Base-by-base conservation (phyloP, 179 eudicot species). In the Sideroxylon spinosum region DNA sequence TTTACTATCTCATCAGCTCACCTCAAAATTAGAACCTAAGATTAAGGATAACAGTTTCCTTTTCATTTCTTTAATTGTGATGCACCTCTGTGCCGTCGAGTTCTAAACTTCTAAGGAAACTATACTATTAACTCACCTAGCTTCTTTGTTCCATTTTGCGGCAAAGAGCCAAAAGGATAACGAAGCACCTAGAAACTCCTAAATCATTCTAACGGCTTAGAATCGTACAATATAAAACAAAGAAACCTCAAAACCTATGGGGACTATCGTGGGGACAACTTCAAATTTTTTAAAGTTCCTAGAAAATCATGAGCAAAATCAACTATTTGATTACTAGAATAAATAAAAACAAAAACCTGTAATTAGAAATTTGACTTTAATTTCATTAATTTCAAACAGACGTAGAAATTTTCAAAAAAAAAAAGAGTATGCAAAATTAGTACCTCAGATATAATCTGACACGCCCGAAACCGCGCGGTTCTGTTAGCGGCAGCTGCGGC, bases 391-490 rank as follows among this genome's bases (percentile, higher is more conserved):
- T 55, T 55, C 60, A 37, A 37, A 37, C 44, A 37, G 44, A 37
- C 5, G 5, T 37, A 37, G 5, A 37, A 3, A 32, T 1, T 3
- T 3, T 3, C 1, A 32, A 37, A 37, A 37, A 37, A 37, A 37
- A 1, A 37, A 6, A 19, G 2, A 6, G 44, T 26, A n/a, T 0
- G 2, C 4, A 37, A 32, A 49, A 19, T 19, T 9, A 68, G 5
- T 78, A 94, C 99, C 99, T 93, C 98, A 19, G 98, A 92, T 76
- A 91, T 86, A 1, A 95, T 87, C 89, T 95, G 98, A 73, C 97
- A 94, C 3, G 93, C 87, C 62, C 98, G 87, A 81, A 91, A 92
- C 82, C 99, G 83, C 1, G 88, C 92, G 5, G 90, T 89, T 80
- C 81, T 91, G 57, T 88, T 85, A 7, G 93, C 90, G 4, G 99